phyloP scores from a whole-genome alignment of 2,329 filamentous ascomycete genomes.

The Claviceps quebecensis region DNA sequence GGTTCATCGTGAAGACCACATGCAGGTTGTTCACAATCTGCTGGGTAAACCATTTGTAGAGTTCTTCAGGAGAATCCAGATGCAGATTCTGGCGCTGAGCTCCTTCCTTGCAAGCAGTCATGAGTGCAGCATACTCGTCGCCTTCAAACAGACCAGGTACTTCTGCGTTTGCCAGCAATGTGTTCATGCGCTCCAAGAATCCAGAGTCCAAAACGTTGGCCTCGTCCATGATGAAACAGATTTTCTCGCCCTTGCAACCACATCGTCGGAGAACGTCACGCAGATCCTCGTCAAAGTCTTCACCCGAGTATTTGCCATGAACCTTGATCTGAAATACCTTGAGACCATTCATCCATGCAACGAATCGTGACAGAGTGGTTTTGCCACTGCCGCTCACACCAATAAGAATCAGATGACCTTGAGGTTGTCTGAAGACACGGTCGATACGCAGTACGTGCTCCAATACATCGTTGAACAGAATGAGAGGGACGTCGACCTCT shows the following conservation, averaged over 20 bases:
- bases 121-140: slow-evolving; percentile 95
- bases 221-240: slow-evolving; percentile 99
- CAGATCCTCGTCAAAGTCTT: slow-evolving; percentile 97
- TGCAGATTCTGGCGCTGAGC: slow-evolving; percentile 90
- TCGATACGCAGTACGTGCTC: slow-evolving; percentile 98
- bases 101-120: slow-evolving; percentile 98
- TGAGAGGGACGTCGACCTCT: slow-evolving; percentile 94
- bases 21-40: slow-evolving; percentile 99
- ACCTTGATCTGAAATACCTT: slow-evolving; percentile 99
- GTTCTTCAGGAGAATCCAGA: slow-evolving; percentile 91
- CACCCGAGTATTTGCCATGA: slow-evolving; percentile 92
- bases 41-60: slow-evolving; percentile 99
- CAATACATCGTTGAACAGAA: slow-evolving; percentile 97
- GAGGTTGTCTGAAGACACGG: slow-evolving; percentile 93
- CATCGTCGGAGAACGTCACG: slow-evolving; percentile 84
- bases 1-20: slow-evolving; percentile 99
- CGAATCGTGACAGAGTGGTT: slow-evolving; percentile 92
- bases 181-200: slow-evolving; percentile 99
- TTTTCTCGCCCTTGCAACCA: slow-evolving; percentile 97
- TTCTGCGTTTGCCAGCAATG: slow-evolving; percentile 94
- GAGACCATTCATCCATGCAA: slow-evolving; percentile 99
- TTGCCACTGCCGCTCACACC: slow-evolving; percentile 98
- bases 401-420: slow-evolving; percentile 95
- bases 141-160: slow-evolving; percentile 97
- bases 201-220: slow-evolving; percentile 96